These are phyloP conservation scores for Cryphonectria japonica DNA, from an alignment of 2,329 filamentous ascomycete species.

Conservation along the genomic window DNA sequence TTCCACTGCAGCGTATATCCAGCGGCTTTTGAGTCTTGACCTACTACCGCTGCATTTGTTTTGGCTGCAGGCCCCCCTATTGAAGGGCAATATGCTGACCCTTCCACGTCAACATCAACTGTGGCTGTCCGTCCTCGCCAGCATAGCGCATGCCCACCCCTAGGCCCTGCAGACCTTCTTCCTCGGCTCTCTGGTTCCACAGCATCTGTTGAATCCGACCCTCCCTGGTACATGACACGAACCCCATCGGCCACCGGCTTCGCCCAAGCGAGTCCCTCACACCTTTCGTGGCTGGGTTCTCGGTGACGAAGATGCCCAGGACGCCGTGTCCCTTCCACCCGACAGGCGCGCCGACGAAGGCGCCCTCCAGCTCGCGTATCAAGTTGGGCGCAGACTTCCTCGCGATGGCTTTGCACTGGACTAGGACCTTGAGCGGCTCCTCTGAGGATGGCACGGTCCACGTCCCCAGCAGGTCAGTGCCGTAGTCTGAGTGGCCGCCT, in stretches of 20 bases:
- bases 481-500: slow-evolving; percentile 68
- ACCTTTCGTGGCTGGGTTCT: slow-evolving; percentile 74
- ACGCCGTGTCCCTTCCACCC: slow-evolving; percentile 71
- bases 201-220: slow-evolving; percentile 69
- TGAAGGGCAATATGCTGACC: slow-evolving; percentile 45
- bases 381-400: slow-evolving; percentile 59
- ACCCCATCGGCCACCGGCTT: slow-evolving; percentile 73
- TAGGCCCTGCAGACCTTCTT: slow-evolving; percentile 64
- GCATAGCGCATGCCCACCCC: slow-evolving; percentile 53
- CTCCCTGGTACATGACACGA: slow-evolving; percentile 61
- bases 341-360: slow-evolving; percentile 72
- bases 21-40: not conserved
- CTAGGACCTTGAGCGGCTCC: slow-evolving; percentile 49
- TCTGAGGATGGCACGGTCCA: slow-evolving; percentile 62
- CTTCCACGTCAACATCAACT: slow-evolving; percentile 56
- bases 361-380: slow-evolving; percentile 78
- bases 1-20: not conserved
- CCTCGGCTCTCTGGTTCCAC: slow-evolving; percentile 70
- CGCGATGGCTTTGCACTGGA: slow-evolving; percentile 72
- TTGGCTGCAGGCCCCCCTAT: not conserved
- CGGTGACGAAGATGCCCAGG: slow-evolving; percentile 72
- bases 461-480: slow-evolving; percentile 74
- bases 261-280: slow-evolving; percentile 72
- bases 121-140: slow-evolving; percentile 38
- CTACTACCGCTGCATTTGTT: too few relatives aligned